Percentiles rank a stretch among this genome's conserved stretches.
Evolutionary conservation across 2,329 filamentous ascomycete genomes (phyloP).

Genomic region (Cercospora berteroae): DNA sequence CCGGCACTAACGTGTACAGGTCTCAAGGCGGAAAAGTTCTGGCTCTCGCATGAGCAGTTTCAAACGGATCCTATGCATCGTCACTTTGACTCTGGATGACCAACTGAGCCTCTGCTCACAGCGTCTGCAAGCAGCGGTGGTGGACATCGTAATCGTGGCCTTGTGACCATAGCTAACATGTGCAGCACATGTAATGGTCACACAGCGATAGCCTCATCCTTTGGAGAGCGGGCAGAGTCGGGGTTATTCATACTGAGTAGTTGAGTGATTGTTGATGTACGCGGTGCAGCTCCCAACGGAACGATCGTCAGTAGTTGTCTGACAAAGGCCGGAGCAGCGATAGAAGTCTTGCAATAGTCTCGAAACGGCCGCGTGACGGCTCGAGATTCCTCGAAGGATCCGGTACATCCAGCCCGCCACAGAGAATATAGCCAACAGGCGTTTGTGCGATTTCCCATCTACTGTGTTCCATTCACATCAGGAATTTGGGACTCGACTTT

Average conservation of each 20-base stretch:
- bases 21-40: background rate
- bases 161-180: background rate
- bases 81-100: background rate
- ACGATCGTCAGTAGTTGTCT: background rate
- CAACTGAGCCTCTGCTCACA: background rate
- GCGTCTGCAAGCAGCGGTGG: background rate
- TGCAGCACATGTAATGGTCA: background rate
- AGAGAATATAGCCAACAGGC: background rate
- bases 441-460: background rate
- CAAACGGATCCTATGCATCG: background rate
- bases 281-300: background rate
- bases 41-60: background rate
- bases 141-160: background rate
- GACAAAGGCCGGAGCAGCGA: background rate
- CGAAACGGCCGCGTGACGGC: background rate
- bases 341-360: background rate
- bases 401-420: background rate
- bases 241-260: background rate
- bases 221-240: background rate
- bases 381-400: background rate
- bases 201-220: background rate
- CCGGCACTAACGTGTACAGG: background rate
- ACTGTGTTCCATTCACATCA: constrained; percentile 28
- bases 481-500: constrained; percentile 30
- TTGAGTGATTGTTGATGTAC: background rate